A percentile compares a stretch with the other conserved stretches of the same genome.
Conservation (phyloP, 2,329 filamentous ascomycete genomes). For the Cadophora gregata region DNA sequence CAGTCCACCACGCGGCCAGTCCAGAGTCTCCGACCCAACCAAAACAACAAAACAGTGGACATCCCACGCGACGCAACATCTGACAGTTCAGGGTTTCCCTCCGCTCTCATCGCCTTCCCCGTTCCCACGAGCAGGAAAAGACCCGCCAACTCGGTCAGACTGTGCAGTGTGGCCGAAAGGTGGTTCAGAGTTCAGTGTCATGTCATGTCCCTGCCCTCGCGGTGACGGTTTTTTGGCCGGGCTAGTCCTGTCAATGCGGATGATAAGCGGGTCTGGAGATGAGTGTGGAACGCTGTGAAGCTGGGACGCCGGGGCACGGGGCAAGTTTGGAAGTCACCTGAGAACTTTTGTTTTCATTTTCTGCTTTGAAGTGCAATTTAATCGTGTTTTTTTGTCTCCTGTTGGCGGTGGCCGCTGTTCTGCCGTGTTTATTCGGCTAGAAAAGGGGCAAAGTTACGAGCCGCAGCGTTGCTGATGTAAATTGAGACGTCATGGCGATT, state of each 20-base stretch:
- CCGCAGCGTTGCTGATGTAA: constrained; percentile 2
- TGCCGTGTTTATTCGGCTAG: constrained; percentile 1
- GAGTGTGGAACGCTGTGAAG: background rate
- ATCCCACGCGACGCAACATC: constrained; percentile 12
- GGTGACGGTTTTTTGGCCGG: background rate
- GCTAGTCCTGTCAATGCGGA: constrained; percentile 8
- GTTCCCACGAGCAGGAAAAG: background rate
- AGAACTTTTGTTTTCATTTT: background rate
- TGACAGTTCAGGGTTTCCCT: background rate
- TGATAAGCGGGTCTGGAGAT: constrained; percentile 21
- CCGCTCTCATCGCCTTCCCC: constrained; percentile 9
- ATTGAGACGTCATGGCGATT: constrained; percentile 9
- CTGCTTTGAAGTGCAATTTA: background rate
- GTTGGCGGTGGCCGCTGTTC: no score
- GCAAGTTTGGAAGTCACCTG: background rate
- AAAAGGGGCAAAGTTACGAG: background rate
- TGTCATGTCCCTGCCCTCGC: background rate
- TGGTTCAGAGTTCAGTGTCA: background rate
- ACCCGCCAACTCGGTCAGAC: constrained; percentile 26
- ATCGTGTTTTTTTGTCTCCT: no score
- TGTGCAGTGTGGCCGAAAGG: constrained; percentile 21
- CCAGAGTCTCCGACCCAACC: background rate
- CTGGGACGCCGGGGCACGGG: constrained; percentile 1
- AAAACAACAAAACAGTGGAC: constrained; percentile 2
- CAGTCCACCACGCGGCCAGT: constrained; percentile 2